These are phyloP conservation scores for Entomortierella beljakovae DNA, from an alignment of 192 early-diverging fungal genomes.

Conservation along the genomic window DNA sequence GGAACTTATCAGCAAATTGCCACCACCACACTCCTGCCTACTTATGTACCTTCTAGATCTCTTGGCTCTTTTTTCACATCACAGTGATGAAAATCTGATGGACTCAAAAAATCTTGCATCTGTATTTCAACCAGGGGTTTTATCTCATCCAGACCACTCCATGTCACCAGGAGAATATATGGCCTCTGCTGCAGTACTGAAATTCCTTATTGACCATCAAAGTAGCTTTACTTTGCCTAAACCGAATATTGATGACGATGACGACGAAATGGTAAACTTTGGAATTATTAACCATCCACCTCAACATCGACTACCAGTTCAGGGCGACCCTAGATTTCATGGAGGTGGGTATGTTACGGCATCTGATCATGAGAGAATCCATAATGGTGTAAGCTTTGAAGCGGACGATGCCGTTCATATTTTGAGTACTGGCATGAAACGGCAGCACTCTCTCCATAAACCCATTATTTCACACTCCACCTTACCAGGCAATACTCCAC, in stretches of 20 bases:
- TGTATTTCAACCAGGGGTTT: constrained; percentile 79
- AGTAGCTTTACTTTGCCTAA: constrained; percentile 56
- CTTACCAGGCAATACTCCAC: constrained; percentile 29
- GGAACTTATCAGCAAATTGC: constrained; percentile 65
- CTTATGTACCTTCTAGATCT: constrained; percentile 79
- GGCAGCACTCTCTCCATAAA: constrained; percentile 34
- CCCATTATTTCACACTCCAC: constrained; percentile 38
- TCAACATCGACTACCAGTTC: constrained; percentile 4
- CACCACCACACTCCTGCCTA: constrained; percentile 71
- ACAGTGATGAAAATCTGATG: constrained; percentile 73
- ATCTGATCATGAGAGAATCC: constrained; percentile 32
- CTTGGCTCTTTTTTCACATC: constrained; percentile 64
- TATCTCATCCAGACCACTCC: constrained; percentile 79
- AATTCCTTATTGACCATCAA: constrained; percentile 79
- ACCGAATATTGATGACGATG: constrained; percentile 42
- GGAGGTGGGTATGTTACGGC: constrained; percentile 42
- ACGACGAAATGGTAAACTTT: constrained; percentile 39
- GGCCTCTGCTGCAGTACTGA: constrained; percentile 78
- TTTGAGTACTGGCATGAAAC: constrained; percentile 20
- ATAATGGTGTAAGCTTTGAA: constrained; percentile 22
- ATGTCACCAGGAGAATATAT: constrained; percentile 80
- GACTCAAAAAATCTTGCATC: constrained; percentile 79
- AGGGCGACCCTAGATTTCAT: background rate
- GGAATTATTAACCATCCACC: constrained; percentile 5
- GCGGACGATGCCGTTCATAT: constrained; percentile 23